Percentiles rank a stretch among this genome's conserved stretches.
phyloP scores from a whole-genome alignment of 164 flowering plant genomes.

The Platanus orientalis region DNA sequence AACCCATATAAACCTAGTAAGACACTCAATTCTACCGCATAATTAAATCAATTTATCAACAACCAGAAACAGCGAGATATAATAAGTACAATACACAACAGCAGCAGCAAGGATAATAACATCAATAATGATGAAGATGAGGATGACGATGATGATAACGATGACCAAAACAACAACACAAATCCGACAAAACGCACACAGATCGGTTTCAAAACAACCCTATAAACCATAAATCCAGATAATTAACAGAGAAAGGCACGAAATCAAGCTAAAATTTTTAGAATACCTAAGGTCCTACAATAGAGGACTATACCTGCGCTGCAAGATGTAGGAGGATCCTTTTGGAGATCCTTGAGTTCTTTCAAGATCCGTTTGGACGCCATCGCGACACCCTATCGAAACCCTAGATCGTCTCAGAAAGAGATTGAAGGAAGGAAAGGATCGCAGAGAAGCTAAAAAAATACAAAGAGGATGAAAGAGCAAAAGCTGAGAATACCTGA shows the following conservation, averaged over 20 bases:
- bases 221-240: background rate
- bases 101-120: too few species aligned
- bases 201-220: conserved; percentile 4
- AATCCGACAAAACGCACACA: background rate
- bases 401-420: conserved; percentile 6
- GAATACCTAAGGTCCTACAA: background rate
- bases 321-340: conserved; percentile 62
- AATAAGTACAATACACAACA: background rate
- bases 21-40: background rate
- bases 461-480: background rate
- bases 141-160: too few species aligned
- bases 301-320: conserved; percentile 37
- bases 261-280: background rate
- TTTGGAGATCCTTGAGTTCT: conserved; percentile 61
- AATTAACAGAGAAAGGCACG: background rate
- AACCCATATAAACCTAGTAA: background rate
- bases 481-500: too few species aligned
- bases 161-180: too few species aligned
- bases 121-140: too few species aligned
- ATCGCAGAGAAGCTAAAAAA: background rate
- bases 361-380: conserved; percentile 60
- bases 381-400: conserved; percentile 25
- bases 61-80: background rate
- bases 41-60: too few species aligned
- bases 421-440: background rate